These are phyloP conservation scores for Kalmanozyma brasiliensis DNA, from an alignment of 1,284 basidiomycete species.

Conservation along the genomic window DNA sequence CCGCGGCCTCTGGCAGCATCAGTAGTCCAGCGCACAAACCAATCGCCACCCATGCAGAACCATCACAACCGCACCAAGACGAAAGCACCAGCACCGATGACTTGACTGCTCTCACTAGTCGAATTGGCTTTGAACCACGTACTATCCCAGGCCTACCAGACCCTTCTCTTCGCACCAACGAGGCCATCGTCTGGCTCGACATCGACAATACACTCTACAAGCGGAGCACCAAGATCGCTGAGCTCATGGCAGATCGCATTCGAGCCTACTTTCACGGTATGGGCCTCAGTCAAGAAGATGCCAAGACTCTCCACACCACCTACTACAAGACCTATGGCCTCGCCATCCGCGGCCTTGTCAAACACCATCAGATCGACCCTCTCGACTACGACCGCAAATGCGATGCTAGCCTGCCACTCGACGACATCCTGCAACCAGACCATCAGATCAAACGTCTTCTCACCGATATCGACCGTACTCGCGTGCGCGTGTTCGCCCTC, in stretches of 20 bases:
- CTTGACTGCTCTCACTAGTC: slow-evolving; percentile 9
- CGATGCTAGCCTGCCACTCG: slow-evolving; percentile 83
- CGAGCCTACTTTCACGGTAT: slow-evolving; percentile 82
- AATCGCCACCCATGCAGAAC: background rate
- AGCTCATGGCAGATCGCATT: slow-evolving; percentile 81
- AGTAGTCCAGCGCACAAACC: background rate
- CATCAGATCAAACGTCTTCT: slow-evolving; percentile 76
- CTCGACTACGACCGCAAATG: slow-evolving; percentile 86
- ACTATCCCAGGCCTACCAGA: slow-evolving; percentile 30
- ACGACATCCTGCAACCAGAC: slow-evolving; percentile 79
- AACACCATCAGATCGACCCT: slow-evolving; percentile 83
- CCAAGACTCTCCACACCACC: slow-evolving; percentile 76
- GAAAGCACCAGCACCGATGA: slow-evolving; percentile 32
- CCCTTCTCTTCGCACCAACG: slow-evolving; percentile 35
- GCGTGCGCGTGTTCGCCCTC: slow-evolving; percentile 72
- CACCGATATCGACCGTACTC: slow-evolving; percentile 80
- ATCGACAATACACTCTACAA: slow-evolving; percentile 86
- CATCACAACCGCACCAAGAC: slow-evolving; percentile 6
- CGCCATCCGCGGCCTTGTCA: slow-evolving; percentile 82
- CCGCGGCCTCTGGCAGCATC: background rate
- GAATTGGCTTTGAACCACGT: slow-evolving; percentile 50
- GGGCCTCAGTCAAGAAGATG: slow-evolving; percentile 77
- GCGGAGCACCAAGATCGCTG: slow-evolving; percentile 73
- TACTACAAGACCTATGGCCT: slow-evolving; percentile 84
- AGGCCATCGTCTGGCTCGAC: slow-evolving; percentile 78